Evolutionary conservation across 1,139 yeast species (phyloP), one percentile per base, ranked within the genome.

Genomic region (Blastobotrys raffinosifermentans): DNA sequence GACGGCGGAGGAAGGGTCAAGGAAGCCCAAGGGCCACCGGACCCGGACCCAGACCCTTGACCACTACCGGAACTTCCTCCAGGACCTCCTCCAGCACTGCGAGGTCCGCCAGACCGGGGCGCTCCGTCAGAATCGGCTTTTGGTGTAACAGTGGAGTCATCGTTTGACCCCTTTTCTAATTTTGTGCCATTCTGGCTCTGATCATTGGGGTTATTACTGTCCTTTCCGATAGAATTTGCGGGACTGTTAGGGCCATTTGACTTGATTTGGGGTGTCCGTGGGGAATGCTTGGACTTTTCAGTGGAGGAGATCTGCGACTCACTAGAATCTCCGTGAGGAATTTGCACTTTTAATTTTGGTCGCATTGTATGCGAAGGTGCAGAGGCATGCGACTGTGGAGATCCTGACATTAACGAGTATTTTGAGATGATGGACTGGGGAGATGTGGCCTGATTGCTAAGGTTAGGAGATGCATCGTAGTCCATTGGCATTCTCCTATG

Each of bases 331-430:
- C 49, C 50, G 32, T 47, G 31, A 2, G 69, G 69, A 27, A 64
- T 64, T 37, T 59, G 63, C 10, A 64, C 66, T 43, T 61, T 64
- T 21, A 64, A 54, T 38, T 63, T 61, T 7, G 69, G 69, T 31
- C 68, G 49, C 47, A 50, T 41, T 9, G 31, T 37, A 15, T 32
- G 29, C 22, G 27, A 26, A 20, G 34, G 26, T 31, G 30, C 13
- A 25, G 27, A 7, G 13, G 7, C 15, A 6, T 8, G 27, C 7
- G 27, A 25, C 27, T n/a, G n/a, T n/a, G 27, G 15, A 14, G 27
- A 6, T 6, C 15, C 27, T 6, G 27, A 14, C 13, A 25, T 25
- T 14, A 25, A 6, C 13, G 27, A 6, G 11, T 25, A 25, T n/a
- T 25, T 25, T 25, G 27, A n/a, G 10, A 25, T 13, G 14, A 25